Percentiles rank a stretch among this genome's conserved stretches.
Evolutionary conservation across 805 yeast genomes (phyloP).

Genomic region (Wickerhamomyces sydowiorum): DNA sequence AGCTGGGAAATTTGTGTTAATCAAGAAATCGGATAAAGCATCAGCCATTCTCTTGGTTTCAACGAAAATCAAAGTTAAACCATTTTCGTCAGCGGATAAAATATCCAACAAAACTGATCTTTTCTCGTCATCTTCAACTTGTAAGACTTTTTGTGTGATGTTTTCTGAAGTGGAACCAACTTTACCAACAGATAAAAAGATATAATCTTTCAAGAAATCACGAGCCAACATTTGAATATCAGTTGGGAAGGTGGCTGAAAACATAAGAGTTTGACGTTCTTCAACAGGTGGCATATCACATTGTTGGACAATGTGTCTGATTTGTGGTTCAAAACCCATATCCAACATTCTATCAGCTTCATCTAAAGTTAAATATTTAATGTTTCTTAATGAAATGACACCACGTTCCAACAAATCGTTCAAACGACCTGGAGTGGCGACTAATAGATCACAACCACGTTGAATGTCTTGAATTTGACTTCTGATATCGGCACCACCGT

Average conservation of each 20-base stretch:
- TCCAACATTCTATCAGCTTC: conserved; percentile 99
- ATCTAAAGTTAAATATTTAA: conserved; percentile 91
- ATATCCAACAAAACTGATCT: conserved; percentile 86
- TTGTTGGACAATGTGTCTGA: conserved; percentile 94
- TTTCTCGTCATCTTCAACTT: conserved; percentile 92
- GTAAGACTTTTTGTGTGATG: conserved; percentile 88
- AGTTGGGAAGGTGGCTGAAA: conserved; percentile 98
- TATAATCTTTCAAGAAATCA: conserved; percentile 93
- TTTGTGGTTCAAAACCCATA: conserved; percentile 99
- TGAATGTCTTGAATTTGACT: conserved; percentile 82
- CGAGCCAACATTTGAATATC: conserved; percentile 96
- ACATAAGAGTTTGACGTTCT: conserved; percentile 95
- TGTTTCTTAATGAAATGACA: conserved; percentile 78
- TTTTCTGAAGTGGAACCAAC: conserved; percentile 99
- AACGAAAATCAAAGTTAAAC: conserved; percentile 90
- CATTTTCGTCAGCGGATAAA: conserved; percentile 71
- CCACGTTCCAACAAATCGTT: conserved; percentile 96
- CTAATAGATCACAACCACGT: conserved; percentile 92
- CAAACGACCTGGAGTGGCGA: conserved; percentile 99
- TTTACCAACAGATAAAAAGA: conserved; percentile 96
- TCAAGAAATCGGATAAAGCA: conserved; percentile 84
- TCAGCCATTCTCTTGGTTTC: conserved; percentile 99
- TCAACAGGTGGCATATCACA: conserved; percentile 95
- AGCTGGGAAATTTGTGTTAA: conserved; percentile 88
- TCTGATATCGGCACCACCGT: conserved; percentile 97